These are phyloP conservation scores for Lipomyces chichibuensis DNA, from an alignment of 805 yeast species.

Conservation along the genomic window DNA sequence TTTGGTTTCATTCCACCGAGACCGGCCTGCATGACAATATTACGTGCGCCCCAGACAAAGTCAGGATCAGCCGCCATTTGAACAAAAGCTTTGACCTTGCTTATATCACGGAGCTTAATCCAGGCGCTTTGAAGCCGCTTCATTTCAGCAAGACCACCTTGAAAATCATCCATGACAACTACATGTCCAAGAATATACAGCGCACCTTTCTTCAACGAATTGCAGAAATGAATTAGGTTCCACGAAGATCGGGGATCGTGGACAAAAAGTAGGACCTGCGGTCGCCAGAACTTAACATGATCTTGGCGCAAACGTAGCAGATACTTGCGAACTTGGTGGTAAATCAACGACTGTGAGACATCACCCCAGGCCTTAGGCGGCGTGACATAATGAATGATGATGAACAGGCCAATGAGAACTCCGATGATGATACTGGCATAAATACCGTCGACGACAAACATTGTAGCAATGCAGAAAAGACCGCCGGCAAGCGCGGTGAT, in stretches of 20 bases:
- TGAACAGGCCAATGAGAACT: constrained; percentile 65
- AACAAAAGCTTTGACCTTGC: constrained; percentile 87
- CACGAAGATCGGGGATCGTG: constrained; percentile 92
- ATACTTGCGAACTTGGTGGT: constrained; percentile 95
- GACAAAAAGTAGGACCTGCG: constrained; percentile 83
- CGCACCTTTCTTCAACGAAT: constrained; percentile 94
- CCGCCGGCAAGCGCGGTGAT: constrained; percentile 82
- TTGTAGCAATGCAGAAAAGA: constrained; percentile 69
- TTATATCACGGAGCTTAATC: constrained; percentile 76
- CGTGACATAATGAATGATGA: constrained; percentile 82
- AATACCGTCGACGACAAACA: constrained; percentile 92
- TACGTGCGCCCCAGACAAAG: constrained; percentile 92
- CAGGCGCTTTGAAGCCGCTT: constrained; percentile 77
- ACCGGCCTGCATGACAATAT: constrained; percentile 89
- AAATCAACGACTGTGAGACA: constrained; percentile 90
- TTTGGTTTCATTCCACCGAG: constrained; percentile 99
- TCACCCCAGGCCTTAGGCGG: constrained; percentile 99
- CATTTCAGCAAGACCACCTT: constrained; percentile 67
- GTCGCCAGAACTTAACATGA: constrained; percentile 98
- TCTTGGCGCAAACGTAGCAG: constrained; percentile 79
- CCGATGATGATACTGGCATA: constrained; percentile 79
- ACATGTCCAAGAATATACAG: constrained; percentile 92
- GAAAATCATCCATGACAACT: constrained; percentile 64
- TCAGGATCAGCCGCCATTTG: constrained; percentile 88
- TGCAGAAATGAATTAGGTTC: constrained; percentile 90